Evolutionary conservation across 257 asterid genomes (phyloP), one percentile per base, ranked within the genome.

Genomic region (Capsicum rhomboideum): DNA sequence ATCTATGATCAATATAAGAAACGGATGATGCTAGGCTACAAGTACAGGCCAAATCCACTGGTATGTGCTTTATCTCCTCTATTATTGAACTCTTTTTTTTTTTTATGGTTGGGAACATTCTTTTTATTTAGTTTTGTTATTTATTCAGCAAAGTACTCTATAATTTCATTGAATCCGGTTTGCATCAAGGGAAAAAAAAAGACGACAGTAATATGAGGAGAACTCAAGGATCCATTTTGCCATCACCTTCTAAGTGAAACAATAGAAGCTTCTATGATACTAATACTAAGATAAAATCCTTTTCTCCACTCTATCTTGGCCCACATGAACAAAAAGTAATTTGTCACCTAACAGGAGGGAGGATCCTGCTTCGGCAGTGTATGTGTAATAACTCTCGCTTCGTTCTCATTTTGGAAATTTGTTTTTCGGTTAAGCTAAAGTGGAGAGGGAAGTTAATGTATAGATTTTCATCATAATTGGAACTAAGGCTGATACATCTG

Each of bases 21-120:
- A 86, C 93, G 98, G 42, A 96, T 96, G 98, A 96, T 96, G 98
- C 95, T 96, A 29, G 98, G 99, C 63, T 96, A 94, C 85, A 92
- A 91, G 9, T 85, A 94, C 90, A 88, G 99, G 82, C 99, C 99
- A 67, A 95, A 95, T 91, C 99, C 97, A 44, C 85, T 95, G 97
- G 99, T 93, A 93, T 80, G 77, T 16, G 11, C 16, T 18, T 17
- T 21, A 44, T 78, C 23, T 6, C 55, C 61, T 68, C 3, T 21
- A 23, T 74, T 6, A 42, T 46, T n/a, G 56, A 72, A 42, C 52
- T n/a, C n/a, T n/a, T n/a, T n/a, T n/a, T n/a, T n/a, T 8, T 44
- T 72, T 21, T 20, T 34, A 72, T 21, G 79, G 21, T 44, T 4
- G 18, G 79, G 2, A 72, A n/a, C 34, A 40, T 37, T 16, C 23